phyloP scores from a whole-genome alignment of 129 eudicot genomes.

The Calendula officinalis region DNA sequence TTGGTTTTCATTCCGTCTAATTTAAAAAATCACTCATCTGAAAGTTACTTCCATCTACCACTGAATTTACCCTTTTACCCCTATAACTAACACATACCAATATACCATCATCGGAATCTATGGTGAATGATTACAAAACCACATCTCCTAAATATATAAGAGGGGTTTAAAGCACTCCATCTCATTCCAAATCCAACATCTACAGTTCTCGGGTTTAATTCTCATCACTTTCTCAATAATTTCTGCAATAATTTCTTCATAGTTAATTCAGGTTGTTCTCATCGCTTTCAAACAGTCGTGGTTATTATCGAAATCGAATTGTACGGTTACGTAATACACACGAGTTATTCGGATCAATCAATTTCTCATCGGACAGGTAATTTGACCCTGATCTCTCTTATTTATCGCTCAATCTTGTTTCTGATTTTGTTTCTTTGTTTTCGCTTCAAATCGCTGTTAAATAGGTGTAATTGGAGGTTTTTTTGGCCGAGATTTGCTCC shows the following conservation, averaged over 20 bases:
- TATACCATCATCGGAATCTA: conserved; percentile 27
- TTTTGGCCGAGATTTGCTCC: conserved; percentile 24
- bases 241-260: neutral
- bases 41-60: too few species aligned
- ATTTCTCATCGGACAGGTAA: conserved; percentile 25
- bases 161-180: conserved; percentile 17
- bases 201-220: conserved; percentile 11
- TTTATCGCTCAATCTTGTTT: neutral
- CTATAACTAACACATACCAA: conserved; percentile 23
- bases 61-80: conserved; percentile 21
- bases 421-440: neutral
- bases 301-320: conserved; percentile 18
- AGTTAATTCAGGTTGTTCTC: neutral
- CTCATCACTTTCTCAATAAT: neutral
- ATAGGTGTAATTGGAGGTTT: conserved; percentile 14
- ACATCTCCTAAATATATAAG: conserved; percentile 27
- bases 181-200: conserved; percentile 1
- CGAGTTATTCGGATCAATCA: conserved; percentile 20
- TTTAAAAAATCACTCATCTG: too few species aligned
- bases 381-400: conserved; percentile 15
- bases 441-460: conserved; percentile 15
- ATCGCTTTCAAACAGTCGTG: neutral
- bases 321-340: conserved; percentile 27
- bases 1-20: too few species aligned
- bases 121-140: conserved; percentile 33